phyloP scores from a whole-genome alignment of 257 asterid species.

The Penstemon newberryi region DNA sequence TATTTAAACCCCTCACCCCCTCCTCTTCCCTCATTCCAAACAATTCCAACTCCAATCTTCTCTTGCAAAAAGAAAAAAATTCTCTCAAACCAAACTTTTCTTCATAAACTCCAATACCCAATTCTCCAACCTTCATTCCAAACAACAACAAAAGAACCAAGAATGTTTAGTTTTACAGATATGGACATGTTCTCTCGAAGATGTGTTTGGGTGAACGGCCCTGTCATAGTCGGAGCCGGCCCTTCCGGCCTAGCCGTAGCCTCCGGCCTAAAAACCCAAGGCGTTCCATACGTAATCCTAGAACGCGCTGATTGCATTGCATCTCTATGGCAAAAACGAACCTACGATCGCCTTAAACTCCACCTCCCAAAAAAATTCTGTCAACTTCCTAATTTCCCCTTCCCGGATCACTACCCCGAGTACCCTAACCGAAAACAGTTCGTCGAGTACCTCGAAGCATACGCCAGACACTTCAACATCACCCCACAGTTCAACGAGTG shows the following conservation, averaged over 20 bases:
- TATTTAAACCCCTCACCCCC: conserved; percentile 47
- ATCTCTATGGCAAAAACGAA: conserved; percentile 82
- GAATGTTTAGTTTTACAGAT: conserved; percentile 56
- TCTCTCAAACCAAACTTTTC: background rate
- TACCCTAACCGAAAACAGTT: conserved; percentile 74
- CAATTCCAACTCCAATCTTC: conserved; percentile 30
- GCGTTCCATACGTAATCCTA: conserved; percentile 65
- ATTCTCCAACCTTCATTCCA: background rate
- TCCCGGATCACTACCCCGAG: conserved; percentile 81
- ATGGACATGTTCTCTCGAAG: conserved; percentile 46
- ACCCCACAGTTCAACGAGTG: conserved; percentile 67
- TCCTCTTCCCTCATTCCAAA: conserved; percentile 29
- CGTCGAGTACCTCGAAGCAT: conserved; percentile 65
- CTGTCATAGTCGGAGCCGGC: conserved; percentile 86
- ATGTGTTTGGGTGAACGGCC: conserved; percentile 88
- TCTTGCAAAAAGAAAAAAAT: background rate
- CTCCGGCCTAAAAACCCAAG: conserved; percentile 69
- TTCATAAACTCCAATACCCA: background rate
- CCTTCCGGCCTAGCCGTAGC: conserved; percentile 96
- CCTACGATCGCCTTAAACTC: conserved; percentile 80
- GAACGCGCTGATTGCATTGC: conserved; percentile 88
- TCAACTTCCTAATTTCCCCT: conserved; percentile 66
- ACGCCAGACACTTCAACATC: conserved; percentile 56
- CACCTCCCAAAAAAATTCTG: conserved; percentile 85
- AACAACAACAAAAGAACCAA: background rate